A percentile compares a stretch with the other conserved stretches of the same genome.
Conservation (phyloP, 805 yeast genomes). For the Metschnikowia bowlesiae region DNA sequence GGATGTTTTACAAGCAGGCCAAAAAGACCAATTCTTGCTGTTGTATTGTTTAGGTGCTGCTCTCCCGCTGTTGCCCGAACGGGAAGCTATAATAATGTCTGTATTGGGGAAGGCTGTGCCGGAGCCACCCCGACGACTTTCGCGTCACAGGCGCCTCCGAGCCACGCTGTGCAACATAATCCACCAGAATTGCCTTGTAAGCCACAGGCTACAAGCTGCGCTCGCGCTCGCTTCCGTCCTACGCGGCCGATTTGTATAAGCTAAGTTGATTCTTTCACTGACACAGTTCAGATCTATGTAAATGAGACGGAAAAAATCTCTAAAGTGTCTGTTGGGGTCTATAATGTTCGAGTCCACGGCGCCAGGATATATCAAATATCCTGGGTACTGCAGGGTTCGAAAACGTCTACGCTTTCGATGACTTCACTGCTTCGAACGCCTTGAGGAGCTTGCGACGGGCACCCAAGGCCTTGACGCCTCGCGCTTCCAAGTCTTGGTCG, state of each 20-base stretch:
- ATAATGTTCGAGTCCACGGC: conserved; percentile 1
- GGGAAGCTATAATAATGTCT: background rate
- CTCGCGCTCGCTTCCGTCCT: background rate
- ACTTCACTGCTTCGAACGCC: conserved; percentile 78
- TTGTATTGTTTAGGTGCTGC: conserved; percentile 17
- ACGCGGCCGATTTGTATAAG: background rate
- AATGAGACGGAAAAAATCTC: background rate
- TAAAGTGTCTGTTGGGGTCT: background rate
- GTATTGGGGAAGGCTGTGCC: too few species aligned
- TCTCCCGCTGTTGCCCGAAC: background rate
- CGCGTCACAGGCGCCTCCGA: background rate
- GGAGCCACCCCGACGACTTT: background rate
- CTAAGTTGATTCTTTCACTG: background rate
- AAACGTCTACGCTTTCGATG: conserved; percentile 9
- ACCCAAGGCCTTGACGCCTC: conserved; percentile 92
- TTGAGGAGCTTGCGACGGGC: conserved; percentile 91
- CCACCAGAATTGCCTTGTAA: background rate
- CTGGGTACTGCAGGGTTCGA: background rate
- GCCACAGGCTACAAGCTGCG: background rate
- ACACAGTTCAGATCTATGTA: background rate
- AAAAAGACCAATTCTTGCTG: conserved; percentile 55
- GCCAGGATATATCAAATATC: conserved; percentile 8
- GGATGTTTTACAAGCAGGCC: conserved; percentile 96
- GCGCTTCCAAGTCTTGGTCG: conserved; percentile 64
- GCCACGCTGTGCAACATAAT: background rate